Conservation (phyloP, 441 rosid genomes). For the Pelargonium myrrhifolium region DNA sequence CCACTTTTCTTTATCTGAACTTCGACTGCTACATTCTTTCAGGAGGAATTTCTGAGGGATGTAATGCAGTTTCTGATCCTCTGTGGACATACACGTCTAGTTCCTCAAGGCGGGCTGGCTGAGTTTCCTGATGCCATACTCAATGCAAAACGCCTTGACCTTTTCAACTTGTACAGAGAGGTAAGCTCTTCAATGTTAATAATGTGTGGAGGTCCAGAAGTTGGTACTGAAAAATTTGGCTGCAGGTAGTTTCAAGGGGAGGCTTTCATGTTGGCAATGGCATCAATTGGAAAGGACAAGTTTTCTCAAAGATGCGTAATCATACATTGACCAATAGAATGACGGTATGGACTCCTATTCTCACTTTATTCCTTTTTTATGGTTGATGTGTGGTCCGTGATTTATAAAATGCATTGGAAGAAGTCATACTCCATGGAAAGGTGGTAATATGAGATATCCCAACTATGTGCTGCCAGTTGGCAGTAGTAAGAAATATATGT, state of each 20-base stretch:
- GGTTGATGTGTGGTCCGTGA: neutral
- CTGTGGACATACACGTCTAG: neutral
- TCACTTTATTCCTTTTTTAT: conserved; percentile 13
- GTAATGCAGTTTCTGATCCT: neutral
- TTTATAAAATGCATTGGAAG: neutral
- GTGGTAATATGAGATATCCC: too few relatives aligned
- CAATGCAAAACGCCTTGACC: conserved; percentile 1
- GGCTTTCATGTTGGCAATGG: conserved; percentile 98
- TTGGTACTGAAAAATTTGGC: conserved; percentile 17
- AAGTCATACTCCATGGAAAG: too few relatives aligned
- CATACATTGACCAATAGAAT: conserved; percentile 93
- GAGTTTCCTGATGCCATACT: conserved; percentile 1
- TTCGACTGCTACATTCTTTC: conserved; percentile 17
- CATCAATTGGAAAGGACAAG: conserved; percentile 99
- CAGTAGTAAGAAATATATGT: too few relatives aligned
- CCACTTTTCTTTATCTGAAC: neutral
- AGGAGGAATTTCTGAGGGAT: conserved; percentile 64
- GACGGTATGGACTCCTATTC: conserved; percentile 65
- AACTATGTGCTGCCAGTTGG: too few relatives aligned
- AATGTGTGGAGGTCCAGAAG: conserved; percentile 15
- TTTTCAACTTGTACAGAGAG: conserved; percentile 30
- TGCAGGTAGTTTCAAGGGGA: conserved; percentile 94
- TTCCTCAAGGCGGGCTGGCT: neutral
- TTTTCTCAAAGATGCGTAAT: conserved; percentile 98
- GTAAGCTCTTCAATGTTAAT: conserved; percentile 31